These are phyloP conservation scores for Penicillium atrosanguineum DNA, from an alignment of 495 filamentous ascomycete genomes.

Conservation along the genomic window DNA sequence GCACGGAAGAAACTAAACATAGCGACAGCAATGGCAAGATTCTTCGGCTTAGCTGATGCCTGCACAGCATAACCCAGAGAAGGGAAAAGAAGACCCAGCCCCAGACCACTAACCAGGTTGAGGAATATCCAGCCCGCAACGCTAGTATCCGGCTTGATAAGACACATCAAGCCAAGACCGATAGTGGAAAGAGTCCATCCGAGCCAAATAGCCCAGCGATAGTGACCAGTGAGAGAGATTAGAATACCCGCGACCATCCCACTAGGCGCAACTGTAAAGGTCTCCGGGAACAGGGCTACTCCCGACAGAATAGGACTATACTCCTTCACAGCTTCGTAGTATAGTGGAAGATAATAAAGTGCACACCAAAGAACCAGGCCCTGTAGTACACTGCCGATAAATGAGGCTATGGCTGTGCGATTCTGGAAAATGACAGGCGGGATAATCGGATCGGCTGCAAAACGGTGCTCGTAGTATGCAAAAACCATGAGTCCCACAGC, in stretches of 20 bases:
- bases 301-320: constrained; percentile 46
- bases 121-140: constrained; percentile 46
- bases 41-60: constrained; percentile 40
- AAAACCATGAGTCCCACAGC: constrained; percentile 43
- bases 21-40: constrained; percentile 48
- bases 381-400: constrained; percentile 43
- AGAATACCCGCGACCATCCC: constrained; percentile 49
- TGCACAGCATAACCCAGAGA: constrained; percentile 48
- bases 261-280: constrained; percentile 49
- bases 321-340: constrained; percentile 53
- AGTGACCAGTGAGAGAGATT: constrained; percentile 45
- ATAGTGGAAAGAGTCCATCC: constrained; percentile 52
- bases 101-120: constrained; percentile 46
- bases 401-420: constrained; percentile 44
- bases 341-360: constrained; percentile 49
- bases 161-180: constrained; percentile 44
- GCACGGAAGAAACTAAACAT: constrained; percentile 57
- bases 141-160: constrained; percentile 44
- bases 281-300: constrained; percentile 47
- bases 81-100: constrained; percentile 50
- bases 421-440: constrained; percentile 48
- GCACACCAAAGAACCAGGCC: constrained; percentile 49
- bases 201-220: constrained; percentile 50
- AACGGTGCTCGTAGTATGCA: constrained; percentile 45
- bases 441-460: constrained; percentile 49